Evolutionary conservation across 73 alveolate species (phyloP).

Genomic region (Tetrahymena elliotti): DNA sequence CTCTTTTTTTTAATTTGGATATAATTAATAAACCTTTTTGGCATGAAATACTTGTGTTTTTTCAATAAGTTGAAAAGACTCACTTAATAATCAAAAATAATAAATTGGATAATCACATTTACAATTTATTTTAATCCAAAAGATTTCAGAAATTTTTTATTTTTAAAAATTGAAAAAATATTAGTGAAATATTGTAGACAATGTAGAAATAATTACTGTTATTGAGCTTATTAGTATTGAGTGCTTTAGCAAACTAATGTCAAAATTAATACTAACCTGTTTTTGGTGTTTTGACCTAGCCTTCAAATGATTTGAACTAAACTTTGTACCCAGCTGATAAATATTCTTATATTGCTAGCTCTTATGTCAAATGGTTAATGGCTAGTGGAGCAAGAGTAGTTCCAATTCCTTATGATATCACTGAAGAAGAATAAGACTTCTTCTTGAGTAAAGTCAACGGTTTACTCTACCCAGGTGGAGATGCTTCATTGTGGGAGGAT

Average conservation of each 20-base stretch:
- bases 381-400: conserved; percentile 65
- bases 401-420: conserved; percentile 41
- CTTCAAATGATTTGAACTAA: not conserved
- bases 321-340: not conserved
- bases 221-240: not conserved
- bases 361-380: conserved; percentile 52
- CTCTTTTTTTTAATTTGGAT: too few relatives aligned
- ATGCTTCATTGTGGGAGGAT: conserved; percentile 1
- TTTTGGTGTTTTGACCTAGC: conserved; percentile 16
- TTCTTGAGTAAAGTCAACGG: conserved; percentile 43
- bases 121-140: too few relatives aligned
- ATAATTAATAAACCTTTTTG: not conserved
- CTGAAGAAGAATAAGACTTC: conserved; percentile 10
- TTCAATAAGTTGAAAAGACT: too few relatives aligned
- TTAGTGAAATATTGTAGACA: not conserved
- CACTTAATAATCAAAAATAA: too few relatives aligned
- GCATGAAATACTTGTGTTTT: not conserved
- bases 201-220: not conserved
- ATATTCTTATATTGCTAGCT: conserved; percentile 39
- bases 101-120: too few relatives aligned
- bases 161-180: too few relatives aligned
- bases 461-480: conserved; percentile 58
- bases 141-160: not conserved
- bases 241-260: not conserved
- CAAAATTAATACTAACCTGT: conserved; percentile 14